phyloP scores from a whole-genome alignment of 2,329 filamentous ascomycete species.

The Fusarium decemcellulare region DNA sequence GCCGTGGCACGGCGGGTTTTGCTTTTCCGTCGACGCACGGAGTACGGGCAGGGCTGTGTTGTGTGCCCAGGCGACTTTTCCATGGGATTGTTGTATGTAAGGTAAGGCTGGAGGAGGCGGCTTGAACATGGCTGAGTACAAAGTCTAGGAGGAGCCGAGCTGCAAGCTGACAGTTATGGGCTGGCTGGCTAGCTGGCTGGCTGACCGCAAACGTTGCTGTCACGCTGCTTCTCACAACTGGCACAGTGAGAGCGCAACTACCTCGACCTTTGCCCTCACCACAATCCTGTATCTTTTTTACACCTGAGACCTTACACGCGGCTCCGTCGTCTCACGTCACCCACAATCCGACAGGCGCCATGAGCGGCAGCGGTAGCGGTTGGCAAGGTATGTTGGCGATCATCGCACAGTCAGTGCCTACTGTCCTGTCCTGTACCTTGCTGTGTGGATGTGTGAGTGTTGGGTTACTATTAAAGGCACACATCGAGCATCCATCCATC shows the following conservation, averaged over 20 bases:
- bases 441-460: neutral
- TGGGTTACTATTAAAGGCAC: conserved; percentile 31
- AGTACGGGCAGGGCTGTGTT: conserved; percentile 23
- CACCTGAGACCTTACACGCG: neutral
- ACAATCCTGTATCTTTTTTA: neutral
- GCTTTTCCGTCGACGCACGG: conserved; percentile 26
- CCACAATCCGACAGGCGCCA: conserved; percentile 8
- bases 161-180: conserved; percentile 27
- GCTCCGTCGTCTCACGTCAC: conserved; percentile 41
- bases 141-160: neutral
- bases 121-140: conserved; percentile 23
- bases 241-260: neutral
- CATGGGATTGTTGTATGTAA: neutral
- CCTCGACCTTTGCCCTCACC: neutral
- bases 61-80: neutral
- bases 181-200: conserved; percentile 6
- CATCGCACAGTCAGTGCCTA: conserved; percentile 11
- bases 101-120: conserved; percentile 11
- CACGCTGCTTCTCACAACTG: conserved; percentile 5
- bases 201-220: conserved; percentile 21
- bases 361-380: neutral
- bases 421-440: neutral
- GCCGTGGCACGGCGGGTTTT: conserved; percentile 23
- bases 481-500: conserved; percentile 16
- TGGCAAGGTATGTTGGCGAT: conserved; percentile 6